These are phyloP conservation scores for Rhododendron kiyosumense DNA, from an alignment of 148 eudicot species.

Conservation along the genomic window DNA sequence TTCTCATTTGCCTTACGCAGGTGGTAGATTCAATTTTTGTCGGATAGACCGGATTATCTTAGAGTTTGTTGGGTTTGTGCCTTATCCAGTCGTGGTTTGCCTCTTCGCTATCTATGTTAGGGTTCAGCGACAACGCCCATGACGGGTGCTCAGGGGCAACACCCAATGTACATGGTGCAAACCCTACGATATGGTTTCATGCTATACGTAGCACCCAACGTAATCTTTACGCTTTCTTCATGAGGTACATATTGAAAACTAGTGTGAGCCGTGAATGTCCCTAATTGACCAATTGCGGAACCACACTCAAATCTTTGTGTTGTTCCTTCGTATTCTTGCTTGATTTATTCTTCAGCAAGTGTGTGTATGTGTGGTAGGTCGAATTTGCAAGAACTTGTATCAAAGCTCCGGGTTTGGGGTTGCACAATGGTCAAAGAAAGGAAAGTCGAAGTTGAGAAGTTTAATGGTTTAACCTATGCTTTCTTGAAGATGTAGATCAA, in stretches of 20 bases:
- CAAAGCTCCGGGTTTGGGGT: not conserved
- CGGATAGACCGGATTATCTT: not conserved
- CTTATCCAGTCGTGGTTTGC: not conserved
- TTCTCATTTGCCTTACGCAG: not conserved
- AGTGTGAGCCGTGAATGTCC: not conserved
- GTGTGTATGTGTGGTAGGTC: not conserved
- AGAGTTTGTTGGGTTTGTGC: not conserved
- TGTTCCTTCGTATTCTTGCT: not conserved
- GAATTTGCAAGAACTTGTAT: not conserved
- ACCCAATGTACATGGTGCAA: too few relatives aligned
- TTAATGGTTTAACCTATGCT: not conserved
- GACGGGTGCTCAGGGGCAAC: not conserved
- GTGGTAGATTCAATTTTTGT: not conserved
- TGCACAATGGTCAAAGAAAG: not conserved
- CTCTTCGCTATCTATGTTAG: not conserved
- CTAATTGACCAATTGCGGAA: not conserved
- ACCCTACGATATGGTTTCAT: too few relatives aligned
- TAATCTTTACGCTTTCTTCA: too few relatives aligned
- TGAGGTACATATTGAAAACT: not conserved
- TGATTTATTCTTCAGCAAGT: not conserved
- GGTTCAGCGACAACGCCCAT: not conserved
- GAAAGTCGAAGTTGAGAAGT: not conserved
- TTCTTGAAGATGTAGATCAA: not conserved
- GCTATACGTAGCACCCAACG: too few relatives aligned
- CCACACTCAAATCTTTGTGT: not conserved